Conservation (phyloP, 768 basidiomycete species). For the Suillus decipiens region DNA sequence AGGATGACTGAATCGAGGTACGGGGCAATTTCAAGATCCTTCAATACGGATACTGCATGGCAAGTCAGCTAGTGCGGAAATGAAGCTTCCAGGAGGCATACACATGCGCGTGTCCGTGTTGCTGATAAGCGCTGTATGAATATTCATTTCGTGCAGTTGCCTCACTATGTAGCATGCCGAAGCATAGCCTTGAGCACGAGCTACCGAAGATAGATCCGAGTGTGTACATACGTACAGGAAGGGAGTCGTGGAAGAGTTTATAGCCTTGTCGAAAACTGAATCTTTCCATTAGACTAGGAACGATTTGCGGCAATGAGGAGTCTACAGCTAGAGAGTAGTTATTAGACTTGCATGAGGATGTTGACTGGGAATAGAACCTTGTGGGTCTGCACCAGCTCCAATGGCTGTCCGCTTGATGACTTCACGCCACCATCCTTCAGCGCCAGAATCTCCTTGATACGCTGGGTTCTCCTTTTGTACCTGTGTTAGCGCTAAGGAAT, state of each 20-base stretch:
- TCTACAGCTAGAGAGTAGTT: slow-evolving; percentile 49
- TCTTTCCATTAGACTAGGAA: slow-evolving; percentile 57
- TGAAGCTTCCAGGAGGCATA: slow-evolving; percentile 35
- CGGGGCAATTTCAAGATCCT: slow-evolving; percentile 56
- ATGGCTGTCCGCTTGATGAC: slow-evolving; percentile 75
- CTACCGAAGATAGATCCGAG: not conserved
- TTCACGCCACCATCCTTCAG: slow-evolving; percentile 72
- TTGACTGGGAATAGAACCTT: slow-evolving; percentile 38
- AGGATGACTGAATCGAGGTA: slow-evolving; percentile 59
- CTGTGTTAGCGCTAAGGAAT: slow-evolving; percentile 43
- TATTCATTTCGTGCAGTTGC: slow-evolving; percentile 43
- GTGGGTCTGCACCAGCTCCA: slow-evolving; percentile 67
- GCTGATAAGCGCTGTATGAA: slow-evolving; percentile 63
- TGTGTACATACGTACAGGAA: slow-evolving; percentile 42
- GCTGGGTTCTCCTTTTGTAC: slow-evolving; percentile 60
- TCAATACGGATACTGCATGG: slow-evolving; percentile 47
- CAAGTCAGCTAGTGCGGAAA: slow-evolving; percentile 8
- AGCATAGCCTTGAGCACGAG: slow-evolving; percentile 13
- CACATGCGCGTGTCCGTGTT: slow-evolving; percentile 76
- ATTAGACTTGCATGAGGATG: slow-evolving; percentile 15
- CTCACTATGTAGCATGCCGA: slow-evolving; percentile 37
- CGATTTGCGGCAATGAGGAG: slow-evolving; percentile 53
- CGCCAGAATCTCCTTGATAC: slow-evolving; percentile 49
- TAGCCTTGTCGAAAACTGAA: slow-evolving; percentile 78
- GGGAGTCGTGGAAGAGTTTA: slow-evolving; percentile 54